A percentile compares a stretch with the other conserved stretches of the same genome.
phyloP scores from a whole-genome alignment of 2,329 filamentous ascomycete species.

The Beauveria medogensis region DNA sequence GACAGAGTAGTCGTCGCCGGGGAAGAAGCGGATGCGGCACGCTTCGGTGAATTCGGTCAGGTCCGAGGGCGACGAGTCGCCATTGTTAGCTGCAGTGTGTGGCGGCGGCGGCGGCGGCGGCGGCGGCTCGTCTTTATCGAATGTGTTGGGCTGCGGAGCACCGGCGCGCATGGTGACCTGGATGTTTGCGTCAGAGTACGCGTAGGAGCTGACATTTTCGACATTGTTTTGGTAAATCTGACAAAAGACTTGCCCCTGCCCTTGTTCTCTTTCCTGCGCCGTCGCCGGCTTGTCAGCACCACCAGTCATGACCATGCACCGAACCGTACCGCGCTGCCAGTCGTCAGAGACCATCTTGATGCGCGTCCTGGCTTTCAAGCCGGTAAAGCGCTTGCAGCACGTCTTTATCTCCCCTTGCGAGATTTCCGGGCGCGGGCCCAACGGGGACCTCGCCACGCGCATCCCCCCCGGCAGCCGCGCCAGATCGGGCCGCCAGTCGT shows the following conservation, averaged over 20 bases:
- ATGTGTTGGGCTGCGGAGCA: background rate
- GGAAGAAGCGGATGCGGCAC: slow-evolving; percentile 9
- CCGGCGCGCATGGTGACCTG: slow-evolving; percentile 7
- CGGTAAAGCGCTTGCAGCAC: background rate
- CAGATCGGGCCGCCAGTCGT: slow-evolving; percentile 12
- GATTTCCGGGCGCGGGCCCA: slow-evolving; percentile 9
- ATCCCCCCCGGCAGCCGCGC: slow-evolving; percentile 10
- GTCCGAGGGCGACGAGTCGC: background rate
- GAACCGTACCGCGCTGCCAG: background rate
- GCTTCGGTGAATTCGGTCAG: slow-evolving; percentile 9
- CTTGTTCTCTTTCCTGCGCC: background rate
- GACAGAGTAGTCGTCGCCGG: slow-evolving; percentile 3
- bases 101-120: background rate
- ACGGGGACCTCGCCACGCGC: slow-evolving; percentile 9
- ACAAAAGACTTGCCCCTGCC: slow-evolving; percentile 3
- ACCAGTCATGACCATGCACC: slow-evolving; percentile 2
- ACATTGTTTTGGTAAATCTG: slow-evolving; percentile 3
- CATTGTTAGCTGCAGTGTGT: background rate
- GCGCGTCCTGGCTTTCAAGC: background rate
- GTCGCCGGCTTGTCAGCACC: background rate
- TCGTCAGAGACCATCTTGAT: background rate
- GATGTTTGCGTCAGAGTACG: background rate
- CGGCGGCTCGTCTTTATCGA: background rate
- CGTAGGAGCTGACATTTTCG: background rate
- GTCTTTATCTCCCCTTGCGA: slow-evolving; percentile 11